Evolutionary conservation across 2,329 filamentous ascomycete species (phyloP), one percentile per base, ranked within the genome.

Genomic region (Trichoderma koningiopsis): DNA sequence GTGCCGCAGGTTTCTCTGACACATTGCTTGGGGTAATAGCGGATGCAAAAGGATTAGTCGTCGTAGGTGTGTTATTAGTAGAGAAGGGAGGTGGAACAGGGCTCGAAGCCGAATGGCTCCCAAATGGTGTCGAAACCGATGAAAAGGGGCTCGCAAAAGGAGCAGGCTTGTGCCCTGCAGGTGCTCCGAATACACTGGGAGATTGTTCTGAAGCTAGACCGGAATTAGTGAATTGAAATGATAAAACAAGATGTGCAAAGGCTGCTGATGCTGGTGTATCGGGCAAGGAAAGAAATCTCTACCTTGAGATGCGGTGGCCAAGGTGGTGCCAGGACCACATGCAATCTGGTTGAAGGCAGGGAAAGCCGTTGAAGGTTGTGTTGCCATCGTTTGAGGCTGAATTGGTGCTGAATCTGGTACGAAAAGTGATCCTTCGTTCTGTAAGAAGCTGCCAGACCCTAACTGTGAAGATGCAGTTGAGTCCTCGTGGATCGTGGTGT

Each of bases 401-500:
- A 33, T 33, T 14, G 61, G 43, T 37, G 72, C 57, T 10, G 66
- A 61, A 29, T 75, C 71, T 16, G 72, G 61, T 14, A 79, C 73
- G 53, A 79, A 79, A 4, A 79, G 73, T 56, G 77, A 78, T 13
- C 57, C 75, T 56, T 79, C 76, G 10, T 65, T 56, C 5, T 55
- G 56, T 10, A 24, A 43, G 37, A 63, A 40, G 35, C 73, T 71
- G 16, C 74, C 75, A 6, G 62, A 31, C 19, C 55, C 62, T 43
- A 63, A 19, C 56, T 72, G 71, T 10, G 68, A 16, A 6, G 70
- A 69, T 14, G 35, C 71, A 2, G 40, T 27, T 19, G 61, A 35
- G 37, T 82, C 79, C 71, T 85, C 83, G 61, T 80, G 87, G 13
- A 89, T 79, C 1, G 86, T 89, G 40, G 80, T 78, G 72, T 87